These are phyloP conservation scores for Salix purpurea DNA, from an alignment of 345 rosid species.

Conservation along the genomic window DNA sequence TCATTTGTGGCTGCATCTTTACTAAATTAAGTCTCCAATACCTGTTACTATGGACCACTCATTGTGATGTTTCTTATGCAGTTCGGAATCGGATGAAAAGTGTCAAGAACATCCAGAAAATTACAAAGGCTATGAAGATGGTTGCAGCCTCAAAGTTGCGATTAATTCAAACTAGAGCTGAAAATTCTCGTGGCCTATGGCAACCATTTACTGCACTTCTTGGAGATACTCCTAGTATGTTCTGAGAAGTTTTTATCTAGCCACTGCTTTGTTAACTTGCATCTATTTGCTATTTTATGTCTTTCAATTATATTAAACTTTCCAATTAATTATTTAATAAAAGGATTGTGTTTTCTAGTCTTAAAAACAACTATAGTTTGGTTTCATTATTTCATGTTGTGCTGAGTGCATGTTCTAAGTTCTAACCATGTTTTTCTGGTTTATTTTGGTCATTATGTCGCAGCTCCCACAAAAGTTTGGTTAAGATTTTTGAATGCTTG, in stretches of 20 bases:
- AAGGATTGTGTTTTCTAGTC: neutral
- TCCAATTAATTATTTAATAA: neutral
- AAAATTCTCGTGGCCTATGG: slow-evolving; percentile 98
- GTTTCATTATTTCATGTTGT: neutral
- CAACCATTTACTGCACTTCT: slow-evolving; percentile 84
- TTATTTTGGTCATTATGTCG: neutral
- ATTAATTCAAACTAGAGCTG: slow-evolving; percentile 72
- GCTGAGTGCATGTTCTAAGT: neutral
- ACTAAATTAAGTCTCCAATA: neutral
- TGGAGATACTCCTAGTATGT: slow-evolving; percentile 65
- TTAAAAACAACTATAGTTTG: neutral
- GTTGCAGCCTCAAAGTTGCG: slow-evolving; percentile 99
- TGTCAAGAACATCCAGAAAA: slow-evolving; percentile 93
- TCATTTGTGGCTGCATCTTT: neutral
- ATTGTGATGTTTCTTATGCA: slow-evolving; percentile 33
- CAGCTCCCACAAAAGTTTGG: neutral
- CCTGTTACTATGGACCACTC: neutral
- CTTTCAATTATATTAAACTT: neutral
- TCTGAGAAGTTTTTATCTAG: neutral
- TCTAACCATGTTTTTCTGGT: neutral
- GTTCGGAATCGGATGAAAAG: slow-evolving; percentile 98
- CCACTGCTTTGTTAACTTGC: neutral
- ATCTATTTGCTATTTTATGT: neutral
- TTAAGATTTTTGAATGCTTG: neutral
- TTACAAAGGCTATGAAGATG: slow-evolving; percentile 99